Percentiles rank a stretch among this genome's conserved stretches.
Conservation (phyloP, 2,329 filamentous ascomycete genomes). For the Alternaria dauci region DNA sequence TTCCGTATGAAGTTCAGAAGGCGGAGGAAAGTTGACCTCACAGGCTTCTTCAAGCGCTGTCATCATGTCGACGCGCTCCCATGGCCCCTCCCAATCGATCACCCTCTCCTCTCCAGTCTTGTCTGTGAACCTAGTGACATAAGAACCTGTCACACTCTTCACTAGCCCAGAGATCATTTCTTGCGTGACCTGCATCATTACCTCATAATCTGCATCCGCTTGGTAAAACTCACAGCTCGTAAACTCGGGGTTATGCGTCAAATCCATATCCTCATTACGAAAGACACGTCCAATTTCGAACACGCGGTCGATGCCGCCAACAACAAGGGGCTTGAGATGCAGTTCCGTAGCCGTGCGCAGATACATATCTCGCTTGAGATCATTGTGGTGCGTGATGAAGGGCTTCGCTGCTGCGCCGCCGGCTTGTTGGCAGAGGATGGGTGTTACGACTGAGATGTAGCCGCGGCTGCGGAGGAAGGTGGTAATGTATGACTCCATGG, state of each 20-base stretch:
- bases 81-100: conserved; percentile 95
- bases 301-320: conserved; percentile 91
- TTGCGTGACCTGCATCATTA: conserved; percentile 90
- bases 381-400: conserved; percentile 96
- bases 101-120: conserved; percentile 85
- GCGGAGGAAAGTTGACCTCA: conserved; percentile 92
- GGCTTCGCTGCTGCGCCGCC: conserved; percentile 95
- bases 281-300: conserved; percentile 97
- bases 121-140: conserved; percentile 85
- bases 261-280: conserved; percentile 88
- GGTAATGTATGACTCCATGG: conserved; percentile 88
- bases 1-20: conserved; percentile 85
- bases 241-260: conserved; percentile 98
- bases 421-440: conserved; percentile 95
- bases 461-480: conserved; percentile 85
- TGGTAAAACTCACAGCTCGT: conserved; percentile 97
- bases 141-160: conserved; percentile 84
- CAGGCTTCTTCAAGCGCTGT: conserved; percentile 86
- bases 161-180: conserved; percentile 90
- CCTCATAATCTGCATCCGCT: conserved; percentile 73
- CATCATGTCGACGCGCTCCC: conserved; percentile 96
- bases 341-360: conserved; percentile 95
- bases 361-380: conserved; percentile 91
- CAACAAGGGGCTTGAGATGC: conserved; percentile 94
- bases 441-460: conserved; percentile 92